These are phyloP conservation scores for Cytidiella melzeri DNA, from an alignment of 768 basidiomycete species.

Conservation along the genomic window DNA sequence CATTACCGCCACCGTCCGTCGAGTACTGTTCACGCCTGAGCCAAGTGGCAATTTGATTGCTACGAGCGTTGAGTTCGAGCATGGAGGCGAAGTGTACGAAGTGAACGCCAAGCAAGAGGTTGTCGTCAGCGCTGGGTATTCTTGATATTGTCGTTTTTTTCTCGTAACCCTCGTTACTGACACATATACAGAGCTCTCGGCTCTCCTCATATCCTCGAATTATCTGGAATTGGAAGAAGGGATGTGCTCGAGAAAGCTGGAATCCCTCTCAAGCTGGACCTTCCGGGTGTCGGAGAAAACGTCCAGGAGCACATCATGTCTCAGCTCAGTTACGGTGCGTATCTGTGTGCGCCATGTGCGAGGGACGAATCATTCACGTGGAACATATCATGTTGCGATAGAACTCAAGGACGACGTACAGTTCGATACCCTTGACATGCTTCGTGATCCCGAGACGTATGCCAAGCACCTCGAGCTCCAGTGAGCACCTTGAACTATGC, in stretches of 20 bases:
- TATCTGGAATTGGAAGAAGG: conserved; percentile 60
- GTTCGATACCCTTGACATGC: conserved; percentile 13
- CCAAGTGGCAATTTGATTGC: not conserved
- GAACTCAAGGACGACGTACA: conserved; percentile 13
- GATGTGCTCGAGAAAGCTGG: conserved; percentile 40
- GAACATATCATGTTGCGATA: no score
- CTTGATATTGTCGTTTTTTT: not conserved
- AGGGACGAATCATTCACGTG: not conserved
- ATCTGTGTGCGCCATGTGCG: not conserved
- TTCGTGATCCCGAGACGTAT: conserved; percentile 12
- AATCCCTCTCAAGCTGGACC: conserved; percentile 48
- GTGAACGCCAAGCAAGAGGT: conserved; percentile 5
- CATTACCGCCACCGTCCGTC: not conserved
- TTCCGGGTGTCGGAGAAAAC: conserved; percentile 75
- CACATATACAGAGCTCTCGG: not conserved
- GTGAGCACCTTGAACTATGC: conserved; percentile 15
- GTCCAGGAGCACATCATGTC: conserved; percentile 16
- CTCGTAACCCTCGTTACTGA: not conserved
- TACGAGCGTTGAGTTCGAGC: conserved; percentile 7
- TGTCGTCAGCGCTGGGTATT: conserved; percentile 4
- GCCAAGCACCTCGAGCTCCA: conserved; percentile 16
- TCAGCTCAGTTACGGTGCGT: conserved; percentile 4
- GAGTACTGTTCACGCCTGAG: not conserved
- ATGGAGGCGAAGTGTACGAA: not conserved
- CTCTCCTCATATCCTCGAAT: conserved; percentile 16